Conservation (phyloP, 2,329 filamentous ascomycete genomes). For the Xylariaceae sp. region DNA sequence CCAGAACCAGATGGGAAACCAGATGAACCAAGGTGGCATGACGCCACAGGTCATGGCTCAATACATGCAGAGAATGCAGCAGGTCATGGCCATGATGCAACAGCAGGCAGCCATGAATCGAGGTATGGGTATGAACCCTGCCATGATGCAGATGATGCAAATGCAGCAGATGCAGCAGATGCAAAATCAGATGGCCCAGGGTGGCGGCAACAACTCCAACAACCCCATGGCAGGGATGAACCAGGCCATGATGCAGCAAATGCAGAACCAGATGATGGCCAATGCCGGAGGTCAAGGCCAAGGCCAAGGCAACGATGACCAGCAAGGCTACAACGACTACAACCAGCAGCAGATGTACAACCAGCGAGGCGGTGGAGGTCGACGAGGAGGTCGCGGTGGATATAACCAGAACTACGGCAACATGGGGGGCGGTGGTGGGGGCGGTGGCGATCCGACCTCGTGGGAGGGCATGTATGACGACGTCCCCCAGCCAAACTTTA, state of each 20-base stretch:
- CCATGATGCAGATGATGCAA: conserved; percentile 74
- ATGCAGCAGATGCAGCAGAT: conserved; percentile 73
- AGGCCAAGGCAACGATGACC: conserved; percentile 31
- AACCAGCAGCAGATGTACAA: conserved; percentile 30
- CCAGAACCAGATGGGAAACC: conserved; percentile 30
- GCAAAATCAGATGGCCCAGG: conserved; percentile 47
- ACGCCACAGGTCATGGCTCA: conserved; percentile 97
- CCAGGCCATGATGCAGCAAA: conserved; percentile 58
- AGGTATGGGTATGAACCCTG: conserved; percentile 68
- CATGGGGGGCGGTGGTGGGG: conserved; percentile 44
- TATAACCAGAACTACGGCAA: conserved; percentile 39
- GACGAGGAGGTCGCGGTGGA: conserved; percentile 32
- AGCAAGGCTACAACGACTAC: conserved; percentile 28
- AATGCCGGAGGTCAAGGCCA: conserved; percentile 34
- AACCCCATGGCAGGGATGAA: conserved; percentile 45
- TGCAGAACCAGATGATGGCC: conserved; percentile 40
- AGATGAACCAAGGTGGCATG: conserved; percentile 56
- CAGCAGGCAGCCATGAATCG: conserved; percentile 86
- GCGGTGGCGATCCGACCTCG: conserved; percentile 67
- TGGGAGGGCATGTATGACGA: conserved; percentile 99
- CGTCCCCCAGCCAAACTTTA: conserved; percentile 75
- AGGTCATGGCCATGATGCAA: conserved; percentile 94
- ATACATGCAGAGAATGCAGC: conserved; percentile 98
- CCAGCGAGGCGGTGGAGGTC: conserved; percentile 28
- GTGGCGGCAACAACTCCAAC: conserved; percentile 33